A percentile compares a stretch with the other conserved stretches of the same genome.
Evolutionary conservation across 106 monocot genomes (phyloP).

Genomic region (Amphibolis antarctica): DNA sequence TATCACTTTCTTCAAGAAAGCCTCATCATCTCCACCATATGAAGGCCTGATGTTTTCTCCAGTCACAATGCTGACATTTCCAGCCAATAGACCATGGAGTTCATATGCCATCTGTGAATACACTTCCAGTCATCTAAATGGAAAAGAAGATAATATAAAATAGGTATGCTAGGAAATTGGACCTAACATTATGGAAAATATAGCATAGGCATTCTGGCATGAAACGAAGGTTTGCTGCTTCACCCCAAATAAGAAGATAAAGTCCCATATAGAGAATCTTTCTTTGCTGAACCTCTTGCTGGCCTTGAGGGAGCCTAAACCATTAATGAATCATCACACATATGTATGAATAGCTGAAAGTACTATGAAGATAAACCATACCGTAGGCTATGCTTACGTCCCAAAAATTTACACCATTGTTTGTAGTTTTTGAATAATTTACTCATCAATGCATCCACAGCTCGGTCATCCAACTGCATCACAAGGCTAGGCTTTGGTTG

Average conservation of each 20-base stretch:
- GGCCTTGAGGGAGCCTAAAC: slow-evolving; percentile 66
- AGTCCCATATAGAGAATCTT: slow-evolving; percentile 94
- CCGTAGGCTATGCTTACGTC: slow-evolving; percentile 83
- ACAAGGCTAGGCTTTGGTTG: neutral
- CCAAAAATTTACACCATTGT: slow-evolving; percentile 96
- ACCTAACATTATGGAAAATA: slow-evolving; percentile 87
- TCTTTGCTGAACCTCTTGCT: slow-evolving; percentile 77
- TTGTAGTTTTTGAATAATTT: slow-evolving; percentile 93
- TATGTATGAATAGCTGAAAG: no score
- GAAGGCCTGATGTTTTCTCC: slow-evolving; percentile 93
- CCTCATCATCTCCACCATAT: slow-evolving; percentile 92
- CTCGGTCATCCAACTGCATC: slow-evolving; percentile 77
- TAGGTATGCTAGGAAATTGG: neutral
- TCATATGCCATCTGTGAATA: slow-evolving; percentile 94
- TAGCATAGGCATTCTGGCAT: slow-evolving; percentile 97
- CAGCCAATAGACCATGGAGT: slow-evolving; percentile 79
- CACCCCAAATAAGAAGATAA: slow-evolving; percentile 98
- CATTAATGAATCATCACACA: no score
- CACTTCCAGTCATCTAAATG: slow-evolving; percentile 2
- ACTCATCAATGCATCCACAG: slow-evolving; percentile 83
- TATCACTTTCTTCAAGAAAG: slow-evolving; percentile 89
- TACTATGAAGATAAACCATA: slow-evolving; percentile 27
- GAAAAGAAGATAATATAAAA: neutral
- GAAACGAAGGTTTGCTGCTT: slow-evolving; percentile 82
- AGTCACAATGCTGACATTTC: slow-evolving; percentile 90